phyloP scores from a whole-genome alignment of 2,329 filamentous ascomycete genomes.

The Raffaelea arxii region DNA sequence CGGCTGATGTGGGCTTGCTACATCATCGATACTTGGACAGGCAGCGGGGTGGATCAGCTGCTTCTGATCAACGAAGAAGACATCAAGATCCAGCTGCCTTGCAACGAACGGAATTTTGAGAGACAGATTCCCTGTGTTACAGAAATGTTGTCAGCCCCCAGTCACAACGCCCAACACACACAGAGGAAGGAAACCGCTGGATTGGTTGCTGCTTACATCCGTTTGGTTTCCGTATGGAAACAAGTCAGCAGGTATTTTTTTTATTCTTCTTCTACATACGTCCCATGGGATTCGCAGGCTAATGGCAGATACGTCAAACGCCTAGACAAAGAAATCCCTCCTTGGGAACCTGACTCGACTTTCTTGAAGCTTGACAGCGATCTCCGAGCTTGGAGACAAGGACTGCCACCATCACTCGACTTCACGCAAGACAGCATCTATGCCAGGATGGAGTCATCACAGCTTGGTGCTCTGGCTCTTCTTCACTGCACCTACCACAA shows the following conservation, averaged over 20 bases:
- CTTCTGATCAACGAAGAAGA: constrained; percentile 3
- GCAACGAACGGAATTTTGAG: constrained; percentile 1
- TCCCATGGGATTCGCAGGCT: background rate
- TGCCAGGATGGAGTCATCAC: constrained; percentile 34
- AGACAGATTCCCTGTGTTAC: no score
- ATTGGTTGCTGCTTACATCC: constrained; percentile 33
- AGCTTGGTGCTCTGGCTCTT: constrained; percentile 33
- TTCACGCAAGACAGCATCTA: constrained; percentile 35
- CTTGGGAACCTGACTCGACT: constrained; percentile 32
- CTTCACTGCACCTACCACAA: constrained; percentile 38
- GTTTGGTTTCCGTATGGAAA: constrained; percentile 31
- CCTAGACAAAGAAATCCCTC: constrained; percentile 26
- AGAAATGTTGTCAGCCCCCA: no score
- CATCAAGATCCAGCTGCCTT: constrained; percentile 3
- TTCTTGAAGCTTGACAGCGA: constrained; percentile 31
- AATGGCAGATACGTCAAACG: constrained; percentile 28
- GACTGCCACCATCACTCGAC: constrained; percentile 32
- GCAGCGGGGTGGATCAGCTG: constrained; percentile 8
- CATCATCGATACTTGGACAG: background rate
- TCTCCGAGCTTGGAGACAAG: constrained; percentile 28
- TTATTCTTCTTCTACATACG: constrained; percentile 5
- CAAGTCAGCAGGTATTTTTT: constrained; percentile 23
- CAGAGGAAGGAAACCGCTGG: constrained; percentile 14
- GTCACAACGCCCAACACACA: no score
- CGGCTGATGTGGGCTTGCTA: constrained; percentile 6